Conservation (phyloP, 306 rosid species). For the Acacia melanoxylon region DNA sequence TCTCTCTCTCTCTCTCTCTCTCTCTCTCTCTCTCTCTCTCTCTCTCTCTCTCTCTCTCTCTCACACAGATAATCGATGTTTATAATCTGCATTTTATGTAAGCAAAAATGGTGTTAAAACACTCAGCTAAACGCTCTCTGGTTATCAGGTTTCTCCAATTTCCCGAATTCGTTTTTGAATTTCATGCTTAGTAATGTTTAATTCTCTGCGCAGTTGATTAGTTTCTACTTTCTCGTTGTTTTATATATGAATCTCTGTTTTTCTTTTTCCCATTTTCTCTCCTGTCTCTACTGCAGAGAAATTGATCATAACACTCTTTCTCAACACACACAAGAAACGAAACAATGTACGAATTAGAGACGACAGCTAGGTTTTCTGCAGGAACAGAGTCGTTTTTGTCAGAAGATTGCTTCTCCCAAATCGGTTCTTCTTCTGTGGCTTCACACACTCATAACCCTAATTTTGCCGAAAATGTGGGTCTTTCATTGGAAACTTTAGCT, state of each 20-base stretch:
- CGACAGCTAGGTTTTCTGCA: neutral
- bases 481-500: conserved; percentile 23
- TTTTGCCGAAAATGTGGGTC: conserved; percentile 22
- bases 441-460: neutral
- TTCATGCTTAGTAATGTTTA: neutral
- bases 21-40: neutral
- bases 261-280: neutral
- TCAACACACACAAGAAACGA: neutral
- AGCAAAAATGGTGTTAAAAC: neutral
- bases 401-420: conserved; percentile 32
- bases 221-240: neutral
- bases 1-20: neutral
- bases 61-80: neutral
- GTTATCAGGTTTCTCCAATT: neutral
- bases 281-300: neutral
- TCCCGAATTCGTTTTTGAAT: neutral
- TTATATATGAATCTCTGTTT: neutral
- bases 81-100: neutral
- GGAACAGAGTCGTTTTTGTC: neutral
- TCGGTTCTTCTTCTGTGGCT: neutral
- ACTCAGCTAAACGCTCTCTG: neutral
- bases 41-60: neutral
- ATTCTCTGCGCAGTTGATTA: neutral
- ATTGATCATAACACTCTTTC: neutral
- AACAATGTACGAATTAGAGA: conserved; percentile 33